These are phyloP conservation scores for Rhododendron griersonianum DNA, from an alignment of 148 eudicot species.

Conservation along the genomic window DNA sequence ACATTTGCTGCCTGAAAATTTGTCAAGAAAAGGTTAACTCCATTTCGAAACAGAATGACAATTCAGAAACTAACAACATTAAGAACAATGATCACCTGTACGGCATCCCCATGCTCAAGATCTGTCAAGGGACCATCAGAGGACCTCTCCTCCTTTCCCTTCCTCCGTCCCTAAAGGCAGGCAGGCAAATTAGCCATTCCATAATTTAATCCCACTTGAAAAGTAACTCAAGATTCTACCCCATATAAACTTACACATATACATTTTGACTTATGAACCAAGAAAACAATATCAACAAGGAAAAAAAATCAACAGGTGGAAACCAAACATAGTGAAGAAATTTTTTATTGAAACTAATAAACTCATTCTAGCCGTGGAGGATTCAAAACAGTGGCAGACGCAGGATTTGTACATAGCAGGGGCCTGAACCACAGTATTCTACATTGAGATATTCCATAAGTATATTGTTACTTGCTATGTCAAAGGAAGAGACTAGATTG, in stretches of 20 bases:
- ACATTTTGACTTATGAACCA: no score
- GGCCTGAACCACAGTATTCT: no score
- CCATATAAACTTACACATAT: neutral
- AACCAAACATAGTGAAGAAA: neutral
- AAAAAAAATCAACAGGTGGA: neutral
- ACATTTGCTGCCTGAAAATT: conserved; percentile 8
- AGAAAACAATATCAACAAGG: neutral
- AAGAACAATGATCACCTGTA: neutral
- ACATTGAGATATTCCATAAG: no score
- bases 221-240: neutral
- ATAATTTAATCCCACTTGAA: neutral
- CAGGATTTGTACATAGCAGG: no score
- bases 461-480: no score
- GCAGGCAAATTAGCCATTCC: neutral
- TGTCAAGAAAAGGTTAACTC: neutral
- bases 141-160: neutral
- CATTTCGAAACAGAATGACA: neutral
- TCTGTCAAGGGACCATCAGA: neutral
- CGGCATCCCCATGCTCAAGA: conserved; percentile 9
- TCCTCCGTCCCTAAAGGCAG: neutral
- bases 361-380: neutral
- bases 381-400: neutral
- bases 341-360: neutral
- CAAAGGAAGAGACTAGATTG: no score
- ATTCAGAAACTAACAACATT: neutral